Conservation (phyloP, 306 rosid genomes). For the Vigna radiata region DNA sequence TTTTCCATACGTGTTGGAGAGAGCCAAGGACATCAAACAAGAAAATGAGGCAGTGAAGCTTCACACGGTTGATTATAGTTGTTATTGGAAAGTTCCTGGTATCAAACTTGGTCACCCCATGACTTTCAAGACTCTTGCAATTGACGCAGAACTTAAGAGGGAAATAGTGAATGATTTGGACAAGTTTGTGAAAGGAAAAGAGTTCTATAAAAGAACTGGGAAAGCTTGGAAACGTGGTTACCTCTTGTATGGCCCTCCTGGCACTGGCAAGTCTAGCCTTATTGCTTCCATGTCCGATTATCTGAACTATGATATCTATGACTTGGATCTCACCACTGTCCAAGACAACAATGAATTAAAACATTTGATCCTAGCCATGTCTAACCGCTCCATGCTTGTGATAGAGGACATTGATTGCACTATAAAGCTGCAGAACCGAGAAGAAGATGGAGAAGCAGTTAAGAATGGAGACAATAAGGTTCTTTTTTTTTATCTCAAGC, state of each 20-base stretch:
- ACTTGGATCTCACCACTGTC: conserved; percentile 56
- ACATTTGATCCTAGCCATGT: conserved; percentile 47
- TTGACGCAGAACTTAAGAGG: conserved; percentile 49
- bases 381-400: conserved; percentile 60
- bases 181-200: conserved; percentile 48
- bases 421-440: conserved; percentile 50
- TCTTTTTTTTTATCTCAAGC: too few relatives aligned
- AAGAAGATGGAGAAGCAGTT: conserved; percentile 9
- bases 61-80: conserved; percentile 9
- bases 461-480: conserved; percentile 34
- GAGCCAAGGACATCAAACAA: conserved; percentile 48
- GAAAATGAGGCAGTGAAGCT: conserved; percentile 49
- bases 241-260: conserved; percentile 65
- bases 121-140: conserved; percentile 55
- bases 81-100: not conserved
- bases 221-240: conserved; percentile 71
- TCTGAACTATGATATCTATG: conserved; percentile 61
- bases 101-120: conserved; percentile 53
- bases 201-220: conserved; percentile 54
- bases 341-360: conserved; percentile 30
- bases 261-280: conserved; percentile 66
- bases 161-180: conserved; percentile 55
- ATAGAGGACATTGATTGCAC: conserved; percentile 67
- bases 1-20: conserved; percentile 50
- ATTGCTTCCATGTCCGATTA: conserved; percentile 64